phyloP scores from a whole-genome alignment of 2,329 filamentous ascomycete genomes.

The Diaporthe sp. region DNA sequence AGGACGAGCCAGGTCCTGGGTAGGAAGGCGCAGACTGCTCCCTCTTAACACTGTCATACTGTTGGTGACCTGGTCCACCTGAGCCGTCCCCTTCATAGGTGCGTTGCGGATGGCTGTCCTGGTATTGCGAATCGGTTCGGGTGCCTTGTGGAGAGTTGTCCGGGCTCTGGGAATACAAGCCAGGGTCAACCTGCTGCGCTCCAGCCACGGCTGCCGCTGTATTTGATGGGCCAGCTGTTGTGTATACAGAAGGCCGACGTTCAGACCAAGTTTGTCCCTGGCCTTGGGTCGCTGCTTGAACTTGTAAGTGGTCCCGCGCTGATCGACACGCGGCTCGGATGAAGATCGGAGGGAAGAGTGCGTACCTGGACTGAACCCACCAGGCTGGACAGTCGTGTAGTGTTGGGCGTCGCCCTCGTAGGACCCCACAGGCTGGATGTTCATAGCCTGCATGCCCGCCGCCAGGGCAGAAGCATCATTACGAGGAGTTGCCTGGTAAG shows the following conservation, averaged over 20 bases:
- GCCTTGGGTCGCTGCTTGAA: not conserved
- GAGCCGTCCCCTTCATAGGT: not conserved
- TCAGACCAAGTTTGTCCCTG: slow-evolving; percentile 16
- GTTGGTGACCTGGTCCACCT: slow-evolving; percentile 1
- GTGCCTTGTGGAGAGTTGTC: not conserved
- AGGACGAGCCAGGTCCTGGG: not conserved
- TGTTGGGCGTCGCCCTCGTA: slow-evolving; percentile 1
- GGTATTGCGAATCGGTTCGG: not conserved
- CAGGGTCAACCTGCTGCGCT: not conserved
- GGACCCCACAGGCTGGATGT: slow-evolving; percentile 23
- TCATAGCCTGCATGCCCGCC: slow-evolving; percentile 28
- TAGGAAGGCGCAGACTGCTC: slow-evolving; percentile 1
- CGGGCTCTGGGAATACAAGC: slow-evolving; percentile 9
- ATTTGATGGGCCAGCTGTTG: not conserved
- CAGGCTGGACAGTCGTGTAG: slow-evolving; percentile 23
- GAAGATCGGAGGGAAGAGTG: not conserved
- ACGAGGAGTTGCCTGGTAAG: slow-evolving; percentile 1
- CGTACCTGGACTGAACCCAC: slow-evolving; percentile 5
- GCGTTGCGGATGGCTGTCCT: not conserved
- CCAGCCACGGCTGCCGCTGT: not conserved
- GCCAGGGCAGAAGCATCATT: slow-evolving; percentile 9
- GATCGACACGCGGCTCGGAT: not conserved
- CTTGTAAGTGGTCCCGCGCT: not conserved
- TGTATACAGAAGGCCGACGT: slow-evolving; percentile 7
- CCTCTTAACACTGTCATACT: not conserved